Percentiles rank a stretch among this genome's conserved stretches.
Evolutionary conservation across 176 grass and related monocot species (phyloP).

Genomic region (Eremochloa ophiuroides): DNA sequence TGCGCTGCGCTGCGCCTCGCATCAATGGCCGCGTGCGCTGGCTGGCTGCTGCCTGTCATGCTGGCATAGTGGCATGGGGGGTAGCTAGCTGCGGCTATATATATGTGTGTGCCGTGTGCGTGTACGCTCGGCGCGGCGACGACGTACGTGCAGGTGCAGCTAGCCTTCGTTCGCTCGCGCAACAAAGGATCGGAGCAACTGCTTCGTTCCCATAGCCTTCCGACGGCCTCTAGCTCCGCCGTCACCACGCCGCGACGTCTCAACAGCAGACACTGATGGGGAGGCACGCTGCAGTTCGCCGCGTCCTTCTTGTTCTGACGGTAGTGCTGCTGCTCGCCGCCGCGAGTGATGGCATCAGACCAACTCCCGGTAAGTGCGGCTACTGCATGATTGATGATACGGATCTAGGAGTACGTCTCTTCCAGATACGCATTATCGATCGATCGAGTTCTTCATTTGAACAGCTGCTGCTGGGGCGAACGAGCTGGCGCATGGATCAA

Average conservation of each 20-base stretch:
- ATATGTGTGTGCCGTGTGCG: no score
- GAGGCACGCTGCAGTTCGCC: conserved; percentile 4
- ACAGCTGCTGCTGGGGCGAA: background rate
- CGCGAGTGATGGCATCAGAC: conserved; percentile 33
- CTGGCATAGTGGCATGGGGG: no score
- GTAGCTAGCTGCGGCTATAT: background rate
- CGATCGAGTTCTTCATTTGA: background rate
- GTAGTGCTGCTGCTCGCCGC: conserved; percentile 28
- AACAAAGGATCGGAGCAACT: background rate
- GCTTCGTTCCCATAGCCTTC: background rate
- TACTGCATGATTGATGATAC: background rate
- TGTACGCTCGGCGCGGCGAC: background rate
- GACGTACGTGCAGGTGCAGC: background rate
- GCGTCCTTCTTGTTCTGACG: background rate
- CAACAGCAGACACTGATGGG: background rate
- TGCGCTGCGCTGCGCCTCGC: conserved; percentile 22
- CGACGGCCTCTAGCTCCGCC: background rate
- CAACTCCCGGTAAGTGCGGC: conserved; percentile 34
- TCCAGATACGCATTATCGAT: background rate
- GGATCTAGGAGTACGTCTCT: background rate
- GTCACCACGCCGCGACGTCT: background rate
- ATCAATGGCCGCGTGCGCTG: conserved; percentile 27
- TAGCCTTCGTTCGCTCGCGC: background rate
- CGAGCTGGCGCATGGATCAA: background rate
- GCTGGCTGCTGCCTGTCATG: background rate